A percentile compares a stretch with the other conserved stretches of the same genome.
phyloP scores from a whole-genome alignment of 169 alveolate species.

The Eimeria praecox region DNA sequence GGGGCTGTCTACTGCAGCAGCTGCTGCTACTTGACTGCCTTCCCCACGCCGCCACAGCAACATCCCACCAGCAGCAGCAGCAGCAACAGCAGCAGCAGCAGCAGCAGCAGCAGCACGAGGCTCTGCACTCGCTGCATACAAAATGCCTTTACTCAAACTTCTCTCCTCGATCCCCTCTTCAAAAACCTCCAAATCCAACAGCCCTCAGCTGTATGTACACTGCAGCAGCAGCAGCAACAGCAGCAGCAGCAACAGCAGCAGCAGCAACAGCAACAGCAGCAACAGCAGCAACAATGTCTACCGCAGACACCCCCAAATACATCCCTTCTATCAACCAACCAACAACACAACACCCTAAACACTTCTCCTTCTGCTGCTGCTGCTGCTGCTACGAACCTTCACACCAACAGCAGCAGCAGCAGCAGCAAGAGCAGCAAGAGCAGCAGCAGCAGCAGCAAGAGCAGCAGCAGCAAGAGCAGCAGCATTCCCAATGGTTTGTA shows the following conservation, averaged over 20 bases:
- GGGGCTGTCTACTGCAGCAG: conserved; percentile 22
- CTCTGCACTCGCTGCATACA: background rate
- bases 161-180: background rate
- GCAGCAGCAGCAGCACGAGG: background rate
- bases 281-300: too few relatives aligned
- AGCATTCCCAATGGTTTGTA: conserved; percentile 21
- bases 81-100: conserved; percentile 27
- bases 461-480: conserved; percentile 8
- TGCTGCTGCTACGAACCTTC: too few relatives aligned
- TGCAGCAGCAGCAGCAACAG: background rate
- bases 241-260: background rate
- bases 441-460: background rate
- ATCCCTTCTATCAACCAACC: too few relatives aligned
- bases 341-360: too few relatives aligned
- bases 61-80: too few relatives aligned
- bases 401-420: too few relatives aligned
- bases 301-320: too few relatives aligned
- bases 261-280: too few relatives aligned
- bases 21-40: conserved; percentile 3
- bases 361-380: too few relatives aligned
- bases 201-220: background rate
- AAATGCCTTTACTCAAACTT: background rate
- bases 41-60: background rate
- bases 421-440: background rate
- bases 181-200: background rate